Evolutionary conservation across 208 protist species (phyloP).

Genomic region (Trypanosoma caninum): DNA sequence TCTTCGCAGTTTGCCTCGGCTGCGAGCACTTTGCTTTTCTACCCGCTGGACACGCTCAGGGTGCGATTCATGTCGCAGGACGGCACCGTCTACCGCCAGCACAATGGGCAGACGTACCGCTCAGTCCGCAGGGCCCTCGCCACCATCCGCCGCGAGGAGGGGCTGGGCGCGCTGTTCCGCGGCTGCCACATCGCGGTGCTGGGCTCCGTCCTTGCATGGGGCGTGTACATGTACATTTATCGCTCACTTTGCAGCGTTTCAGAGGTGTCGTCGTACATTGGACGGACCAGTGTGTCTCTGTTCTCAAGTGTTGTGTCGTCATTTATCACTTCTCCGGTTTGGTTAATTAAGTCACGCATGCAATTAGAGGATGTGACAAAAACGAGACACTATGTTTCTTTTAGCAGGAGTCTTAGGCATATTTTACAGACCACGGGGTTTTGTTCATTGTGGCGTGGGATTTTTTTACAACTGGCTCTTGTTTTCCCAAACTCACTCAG

Average conservation of each 20-base stretch:
- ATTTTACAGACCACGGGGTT: constrained; percentile 50
- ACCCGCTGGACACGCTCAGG: constrained; percentile 91
- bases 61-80: constrained; percentile 87
- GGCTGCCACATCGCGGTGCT: constrained; percentile 68
- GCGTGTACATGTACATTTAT: constrained; percentile 89
- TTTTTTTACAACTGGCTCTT: constrained; percentile 68
- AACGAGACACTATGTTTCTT: constrained; percentile 55
- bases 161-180: constrained; percentile 52
- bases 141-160: constrained; percentile 54
- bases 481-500: constrained; percentile 72
- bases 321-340: constrained; percentile 78
- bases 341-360: constrained; percentile 91
- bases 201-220: constrained; percentile 65
- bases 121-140: constrained; percentile 31
- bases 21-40: constrained; percentile 63
- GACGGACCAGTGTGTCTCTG: constrained; percentile 51
- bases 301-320: constrained; percentile 58
- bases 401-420: constrained; percentile 46
- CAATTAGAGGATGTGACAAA: constrained; percentile 68
- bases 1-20: constrained; percentile 68
- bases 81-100: constrained; percentile 53
- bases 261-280: constrained; percentile 30
- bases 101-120: constrained; percentile 71
- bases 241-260: constrained; percentile 35
- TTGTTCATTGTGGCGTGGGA: constrained; percentile 79